Conservation (phyloP, 2,329 filamentous ascomycete species). For the Clonostachys sp. region DNA sequence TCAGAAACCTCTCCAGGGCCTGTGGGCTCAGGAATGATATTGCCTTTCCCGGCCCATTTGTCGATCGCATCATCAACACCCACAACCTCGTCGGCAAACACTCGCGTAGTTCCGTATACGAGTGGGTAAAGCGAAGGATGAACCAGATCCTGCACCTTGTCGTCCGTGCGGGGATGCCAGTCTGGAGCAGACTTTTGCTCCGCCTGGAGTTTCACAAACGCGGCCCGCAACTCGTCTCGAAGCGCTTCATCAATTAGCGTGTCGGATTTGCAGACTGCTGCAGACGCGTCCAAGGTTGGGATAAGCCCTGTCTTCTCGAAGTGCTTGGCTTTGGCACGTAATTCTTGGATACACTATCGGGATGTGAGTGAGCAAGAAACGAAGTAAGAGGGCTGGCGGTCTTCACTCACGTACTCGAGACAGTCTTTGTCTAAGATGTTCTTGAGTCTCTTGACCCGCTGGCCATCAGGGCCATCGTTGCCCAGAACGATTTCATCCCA, state of each 20-base stretch:
- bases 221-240: slow-evolving; percentile 2
- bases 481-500: neutral
- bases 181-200: slow-evolving; percentile 24
- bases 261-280: slow-evolving; percentile 13
- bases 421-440: neutral
- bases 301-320: slow-evolving; percentile 30
- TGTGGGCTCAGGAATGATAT: slow-evolving; percentile 3
- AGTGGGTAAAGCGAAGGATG: slow-evolving; percentile 37
- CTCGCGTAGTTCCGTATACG: slow-evolving; percentile 3
- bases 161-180: slow-evolving; percentile 49
- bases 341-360: slow-evolving; percentile 18
- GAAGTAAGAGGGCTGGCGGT: neutral
- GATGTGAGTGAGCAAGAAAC: neutral
- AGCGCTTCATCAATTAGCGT: slow-evolving; percentile 5
- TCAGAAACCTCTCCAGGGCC: neutral
- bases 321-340: slow-evolving; percentile 38
- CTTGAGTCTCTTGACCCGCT: neutral
- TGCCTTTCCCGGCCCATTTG: slow-evolving; percentile 15
- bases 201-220: slow-evolving; percentile 8
- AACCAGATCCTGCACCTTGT: slow-evolving; percentile 48
- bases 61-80: slow-evolving; percentile 15
- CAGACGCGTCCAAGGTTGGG: slow-evolving; percentile 12
- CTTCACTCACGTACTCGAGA: neutral
- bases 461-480: neutral
- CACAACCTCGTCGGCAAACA: slow-evolving; percentile 9